A percentile compares a stretch with the other conserved stretches of the same genome.
Evolutionary conservation across 2,329 filamentous ascomycete species (phyloP).

Genomic region (Aspergillus viridinutans): DNA sequence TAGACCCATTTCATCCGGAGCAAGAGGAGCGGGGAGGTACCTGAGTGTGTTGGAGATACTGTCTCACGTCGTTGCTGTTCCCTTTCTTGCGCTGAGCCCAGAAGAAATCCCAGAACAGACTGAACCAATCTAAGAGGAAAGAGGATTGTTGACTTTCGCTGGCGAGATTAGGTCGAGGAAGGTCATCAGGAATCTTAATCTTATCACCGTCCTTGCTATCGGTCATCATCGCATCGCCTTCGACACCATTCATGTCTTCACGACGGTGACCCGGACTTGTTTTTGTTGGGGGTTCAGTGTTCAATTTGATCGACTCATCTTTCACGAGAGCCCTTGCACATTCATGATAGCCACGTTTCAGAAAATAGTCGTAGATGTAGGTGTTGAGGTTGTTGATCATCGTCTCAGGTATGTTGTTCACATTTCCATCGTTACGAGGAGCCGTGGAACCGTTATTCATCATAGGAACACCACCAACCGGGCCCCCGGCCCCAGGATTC

Average conservation of each 20-base stretch:
- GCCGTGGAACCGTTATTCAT: slow-evolving; percentile 49
- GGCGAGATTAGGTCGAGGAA: slow-evolving; percentile 61
- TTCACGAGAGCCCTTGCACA: slow-evolving; percentile 71
- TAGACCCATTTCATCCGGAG: slow-evolving; percentile 13
- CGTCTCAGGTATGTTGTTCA: slow-evolving; percentile 32
- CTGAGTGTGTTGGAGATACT: slow-evolving; percentile 80
- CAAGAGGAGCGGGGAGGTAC: slow-evolving; percentile 44
- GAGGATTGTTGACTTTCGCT: slow-evolving; percentile 63
- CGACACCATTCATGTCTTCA: slow-evolving; percentile 68
- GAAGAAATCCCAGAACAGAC: slow-evolving; percentile 95
- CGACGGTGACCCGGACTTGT: slow-evolving; percentile 65
- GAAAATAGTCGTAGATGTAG: slow-evolving; percentile 70
- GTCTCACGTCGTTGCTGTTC: slow-evolving; percentile 59
- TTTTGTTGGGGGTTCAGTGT: slow-evolving; percentile 53
- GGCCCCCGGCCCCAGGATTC: slow-evolving; percentile 52
- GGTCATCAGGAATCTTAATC: slow-evolving; percentile 69
- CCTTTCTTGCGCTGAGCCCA: slow-evolving; percentile 72
- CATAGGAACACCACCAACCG: slow-evolving; percentile 55
- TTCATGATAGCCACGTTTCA: slow-evolving; percentile 79
- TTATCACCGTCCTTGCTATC: slow-evolving; percentile 75
- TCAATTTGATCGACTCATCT: slow-evolving; percentile 58
- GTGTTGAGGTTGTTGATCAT: slow-evolving; percentile 53
- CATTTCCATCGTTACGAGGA: slow-evolving; percentile 40
- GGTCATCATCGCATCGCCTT: slow-evolving; percentile 75
- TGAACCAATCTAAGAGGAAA: slow-evolving; percentile 97